phyloP scores from a whole-genome alignment of 441 rosid genomes.

The Melastoma candidum region DNA sequence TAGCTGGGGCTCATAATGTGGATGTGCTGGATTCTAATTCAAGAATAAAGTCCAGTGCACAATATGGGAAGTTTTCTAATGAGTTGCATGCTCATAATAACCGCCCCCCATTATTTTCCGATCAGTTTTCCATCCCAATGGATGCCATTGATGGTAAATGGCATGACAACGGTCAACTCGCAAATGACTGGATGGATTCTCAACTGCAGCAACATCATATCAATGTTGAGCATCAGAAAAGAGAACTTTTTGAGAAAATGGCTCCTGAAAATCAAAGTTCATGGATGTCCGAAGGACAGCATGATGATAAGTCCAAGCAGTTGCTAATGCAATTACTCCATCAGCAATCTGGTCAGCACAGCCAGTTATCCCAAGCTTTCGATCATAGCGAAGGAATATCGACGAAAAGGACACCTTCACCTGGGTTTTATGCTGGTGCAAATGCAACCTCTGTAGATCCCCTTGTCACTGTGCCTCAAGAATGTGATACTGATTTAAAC shows the following conservation, averaged over 20 bases:
- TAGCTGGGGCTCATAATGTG: constrained; percentile 31
- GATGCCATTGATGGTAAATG: constrained; percentile 32
- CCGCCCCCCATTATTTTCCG: constrained; percentile 24
- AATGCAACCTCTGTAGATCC: constrained; percentile 20
- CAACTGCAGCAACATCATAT: constrained; percentile 29
- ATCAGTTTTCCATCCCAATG: constrained; percentile 28
- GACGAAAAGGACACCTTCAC: constrained; percentile 21
- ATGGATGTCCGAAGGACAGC: constrained; percentile 43
- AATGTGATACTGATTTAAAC: constrained; percentile 29
- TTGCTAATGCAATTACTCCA: constrained; percentile 49
- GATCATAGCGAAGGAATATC: constrained; percentile 17
- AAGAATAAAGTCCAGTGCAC: constrained; percentile 26
- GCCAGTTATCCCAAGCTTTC: constrained; percentile 22
- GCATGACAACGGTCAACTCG: constrained; percentile 33
- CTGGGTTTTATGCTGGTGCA: constrained; percentile 23
- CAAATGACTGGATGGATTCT: constrained; percentile 42
- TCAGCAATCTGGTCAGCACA: constrained; percentile 28
- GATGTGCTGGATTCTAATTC: constrained; percentile 26
- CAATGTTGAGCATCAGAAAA: constrained; percentile 33
- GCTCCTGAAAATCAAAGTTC: constrained; percentile 28
- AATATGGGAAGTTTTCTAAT: constrained; percentile 34
- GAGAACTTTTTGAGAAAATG: constrained; percentile 28
- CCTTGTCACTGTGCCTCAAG: constrained; percentile 23
- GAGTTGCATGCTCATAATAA: constrained; percentile 29
- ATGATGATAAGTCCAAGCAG: constrained; percentile 38